Percentiles rank a stretch among this genome's conserved stretches.
Evolutionary conservation across 257 asterid species (phyloP).

Genomic region (Scutellaria barbata): DNA sequence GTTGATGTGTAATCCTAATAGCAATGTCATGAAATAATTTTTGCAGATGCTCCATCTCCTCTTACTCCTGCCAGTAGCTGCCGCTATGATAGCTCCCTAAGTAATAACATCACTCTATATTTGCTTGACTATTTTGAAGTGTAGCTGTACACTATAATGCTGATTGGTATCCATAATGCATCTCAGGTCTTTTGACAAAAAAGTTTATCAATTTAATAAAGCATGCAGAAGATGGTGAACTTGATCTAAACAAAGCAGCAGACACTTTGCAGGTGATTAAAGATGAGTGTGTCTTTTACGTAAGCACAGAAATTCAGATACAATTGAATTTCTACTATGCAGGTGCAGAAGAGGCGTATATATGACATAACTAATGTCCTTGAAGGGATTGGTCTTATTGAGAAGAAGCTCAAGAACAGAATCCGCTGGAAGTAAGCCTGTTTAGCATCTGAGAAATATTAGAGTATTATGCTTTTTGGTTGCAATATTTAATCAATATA

Average conservation of each 20-base stretch:
- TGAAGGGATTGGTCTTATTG: constrained; percentile 96
- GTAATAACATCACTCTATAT: constrained; percentile 47
- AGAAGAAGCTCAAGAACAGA: constrained; percentile 89
- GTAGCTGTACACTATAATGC: constrained; percentile 19
- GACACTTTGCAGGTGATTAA: constrained; percentile 61
- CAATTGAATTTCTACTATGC: constrained; percentile 29
- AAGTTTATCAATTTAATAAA: constrained; percentile 54
- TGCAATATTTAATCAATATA: constrained; percentile 6
- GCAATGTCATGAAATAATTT: constrained; percentile 15
- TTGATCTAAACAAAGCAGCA: constrained; percentile 94
- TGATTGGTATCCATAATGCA: constrained; percentile 35
- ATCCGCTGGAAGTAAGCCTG: constrained; percentile 59
- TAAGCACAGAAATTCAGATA: constrained; percentile 19
- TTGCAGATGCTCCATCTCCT: constrained; percentile 84
- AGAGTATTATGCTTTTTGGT: constrained; percentile 24
- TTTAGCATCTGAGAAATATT: constrained; percentile 28
- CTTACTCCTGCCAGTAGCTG: constrained; percentile 92
- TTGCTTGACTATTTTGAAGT: constrained; percentile 31
- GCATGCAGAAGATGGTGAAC: constrained; percentile 77
- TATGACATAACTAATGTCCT: constrained; percentile 96
- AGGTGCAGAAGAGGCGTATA: constrained; percentile 77
- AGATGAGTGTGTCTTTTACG: constrained; percentile 4
- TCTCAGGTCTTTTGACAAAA: constrained; percentile 62
- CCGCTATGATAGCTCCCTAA: constrained; percentile 90
- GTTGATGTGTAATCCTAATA: constrained; percentile 4